Evolutionary conservation across 768 basidiomycete genomes (phyloP), one percentile per base, ranked within the genome.

Genomic region (Pulveroboletus sp.): DNA sequence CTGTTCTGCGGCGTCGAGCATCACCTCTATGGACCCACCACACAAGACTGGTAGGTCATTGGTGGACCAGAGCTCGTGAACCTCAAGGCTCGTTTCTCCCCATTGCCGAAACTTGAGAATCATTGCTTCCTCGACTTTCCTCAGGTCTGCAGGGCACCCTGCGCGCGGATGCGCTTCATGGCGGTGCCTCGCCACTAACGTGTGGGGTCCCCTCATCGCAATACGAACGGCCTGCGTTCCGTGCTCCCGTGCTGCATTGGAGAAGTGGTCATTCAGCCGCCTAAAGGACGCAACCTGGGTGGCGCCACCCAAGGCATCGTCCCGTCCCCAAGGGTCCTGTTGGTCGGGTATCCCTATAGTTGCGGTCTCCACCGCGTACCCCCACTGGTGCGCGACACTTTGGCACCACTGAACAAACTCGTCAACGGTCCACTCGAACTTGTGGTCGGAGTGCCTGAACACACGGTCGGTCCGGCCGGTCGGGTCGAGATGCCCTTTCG

Each of bases 391-490:
- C 0, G 85, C 88, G 2, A 69, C 71, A 0, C 59, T 61, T 10
- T 67, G 54, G 60, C 89, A 91, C 81, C 85, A 88, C 14, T 55
- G 57, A 17, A 62, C 58, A 61, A 91, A 95, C 59, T 94, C 92
- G 3, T 80, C 79, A 0, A 68, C 62, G 0, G 89, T 93, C 86
- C 88, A 94, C 65, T 95, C 92, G 54, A 93, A 91, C 57, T 92
- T 86, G 67, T 95, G 92, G 56, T 93, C 92, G 21, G 68, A 51
- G 61, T 94, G 89, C 18, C 92, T 76, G 71, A 93, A 93, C 27
- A 86, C 66, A 1, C 91, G 79, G 41, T 76, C 62, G 0, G 89
- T 93, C 15, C 86, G 79, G 12, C 75, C 72, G 0, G 90, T 93
- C 3, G 93, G 90, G 66, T 94, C 92, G 0, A 66, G 73, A 61